These are phyloP conservation scores for Pyricularia grisea DNA, from an alignment of 2,329 filamentous ascomycete species.

Conservation along the genomic window DNA sequence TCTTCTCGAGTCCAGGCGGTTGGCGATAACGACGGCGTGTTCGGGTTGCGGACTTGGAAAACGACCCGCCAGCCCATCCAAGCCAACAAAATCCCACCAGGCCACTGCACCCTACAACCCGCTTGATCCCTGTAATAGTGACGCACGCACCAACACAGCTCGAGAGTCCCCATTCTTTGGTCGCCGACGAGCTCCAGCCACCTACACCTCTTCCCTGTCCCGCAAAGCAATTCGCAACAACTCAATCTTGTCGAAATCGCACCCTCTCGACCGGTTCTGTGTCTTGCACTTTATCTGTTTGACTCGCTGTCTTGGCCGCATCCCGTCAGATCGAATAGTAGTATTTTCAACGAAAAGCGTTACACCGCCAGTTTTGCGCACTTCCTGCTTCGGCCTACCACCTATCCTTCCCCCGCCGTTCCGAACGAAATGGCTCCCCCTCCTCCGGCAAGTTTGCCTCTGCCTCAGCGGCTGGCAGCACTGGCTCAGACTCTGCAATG, in stretches of 20 bases:
- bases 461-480: constrained; percentile 64
- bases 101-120: not conserved
- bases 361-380: not conserved
- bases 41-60: not conserved
- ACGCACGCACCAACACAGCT: constrained; percentile 2
- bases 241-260: not conserved
- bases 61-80: not conserved
- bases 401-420: not conserved
- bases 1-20: not conserved
- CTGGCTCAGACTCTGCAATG: constrained; percentile 91
- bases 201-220: constrained; percentile 1
- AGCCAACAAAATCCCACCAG: not conserved
- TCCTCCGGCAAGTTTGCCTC: constrained; percentile 57
- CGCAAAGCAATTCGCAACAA: not conserved
- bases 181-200: constrained; percentile 1
- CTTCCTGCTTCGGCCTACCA: not conserved
- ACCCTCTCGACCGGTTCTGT: not conserved
- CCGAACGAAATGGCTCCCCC: constrained; percentile 56
- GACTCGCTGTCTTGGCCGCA: not conserved
- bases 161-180: not conserved
- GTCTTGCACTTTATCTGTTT: not conserved
- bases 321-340: not conserved
- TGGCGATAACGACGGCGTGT: not conserved
- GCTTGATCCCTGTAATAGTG: not conserved
- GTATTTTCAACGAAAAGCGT: not conserved